Evolutionary conservation across 1,284 basidiomycete species (phyloP).

Genomic region (Cutaneotrichosporon spelunceum): DNA sequence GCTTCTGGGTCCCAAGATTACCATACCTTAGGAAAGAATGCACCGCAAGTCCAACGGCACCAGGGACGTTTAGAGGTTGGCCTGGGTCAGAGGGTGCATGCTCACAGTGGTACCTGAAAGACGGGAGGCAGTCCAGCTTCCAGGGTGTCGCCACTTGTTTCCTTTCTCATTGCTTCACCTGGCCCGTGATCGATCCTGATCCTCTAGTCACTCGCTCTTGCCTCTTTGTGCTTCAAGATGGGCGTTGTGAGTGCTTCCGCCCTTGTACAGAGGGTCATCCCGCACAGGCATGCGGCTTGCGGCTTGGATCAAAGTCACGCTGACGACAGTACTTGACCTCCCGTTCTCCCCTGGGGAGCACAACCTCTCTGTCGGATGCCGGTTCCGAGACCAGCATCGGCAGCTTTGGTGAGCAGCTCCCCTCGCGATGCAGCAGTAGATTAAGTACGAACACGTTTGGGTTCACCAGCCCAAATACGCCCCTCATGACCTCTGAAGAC

Average conservation of each 20-base stretch:
- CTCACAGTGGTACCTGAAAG: too few relatives aligned
- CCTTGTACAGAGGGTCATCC: not conserved
- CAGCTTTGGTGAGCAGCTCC: not conserved
- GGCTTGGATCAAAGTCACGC: not conserved
- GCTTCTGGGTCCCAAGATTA: not conserved
- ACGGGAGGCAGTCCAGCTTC: not conserved
- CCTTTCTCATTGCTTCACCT: not conserved
- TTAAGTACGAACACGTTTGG: slow-evolving; percentile 8
- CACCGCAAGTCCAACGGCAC: too few relatives aligned
- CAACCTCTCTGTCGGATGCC: not conserved
- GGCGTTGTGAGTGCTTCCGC: not conserved
- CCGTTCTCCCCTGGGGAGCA: not conserved
- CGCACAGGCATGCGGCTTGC: not conserved
- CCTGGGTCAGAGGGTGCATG: too few relatives aligned
- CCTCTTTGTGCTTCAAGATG: not conserved
- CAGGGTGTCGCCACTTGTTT: not conserved
- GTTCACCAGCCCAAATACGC: not conserved
- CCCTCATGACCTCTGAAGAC: not conserved
- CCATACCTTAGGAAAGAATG: not conserved
- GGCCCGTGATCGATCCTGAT: not conserved
- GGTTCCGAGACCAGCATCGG: not conserved
- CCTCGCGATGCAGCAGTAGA: not conserved
- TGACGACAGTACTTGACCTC: not conserved
- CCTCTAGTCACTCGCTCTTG: not conserved
- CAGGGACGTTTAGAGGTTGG: too few relatives aligned